phyloP scores from a whole-genome alignment of 1,139 yeast genomes.

The Magnusiomyces sp. region DNA sequence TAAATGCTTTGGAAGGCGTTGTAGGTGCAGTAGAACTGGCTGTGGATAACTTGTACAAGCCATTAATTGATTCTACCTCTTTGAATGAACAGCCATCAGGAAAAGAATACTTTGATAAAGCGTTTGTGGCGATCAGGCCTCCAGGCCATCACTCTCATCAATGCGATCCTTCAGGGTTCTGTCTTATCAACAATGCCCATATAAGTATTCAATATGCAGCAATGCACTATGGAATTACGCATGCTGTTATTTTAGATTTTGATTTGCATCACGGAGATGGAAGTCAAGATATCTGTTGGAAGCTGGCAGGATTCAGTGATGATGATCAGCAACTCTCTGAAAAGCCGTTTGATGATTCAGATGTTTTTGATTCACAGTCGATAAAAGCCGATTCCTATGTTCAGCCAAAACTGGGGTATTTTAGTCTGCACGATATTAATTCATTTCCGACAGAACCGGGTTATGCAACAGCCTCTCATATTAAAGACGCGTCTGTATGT shows the following conservation, averaged over 20 bases:
- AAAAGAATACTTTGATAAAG: constrained; percentile 41
- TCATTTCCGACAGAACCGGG: constrained; percentile 82
- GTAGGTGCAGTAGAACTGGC: constrained; percentile 73
- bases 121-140: constrained; percentile 67
- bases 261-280: constrained; percentile 94
- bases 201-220: constrained; percentile 76
- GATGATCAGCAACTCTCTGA: constrained; percentile 25
- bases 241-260: constrained; percentile 74
- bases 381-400: constrained; percentile 7
- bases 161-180: constrained; percentile 78
- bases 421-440: constrained; percentile 77
- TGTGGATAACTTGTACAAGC: constrained; percentile 46
- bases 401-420: constrained; percentile 51
- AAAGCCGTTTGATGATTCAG: constrained; percentile 8
- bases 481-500: constrained; percentile 74
- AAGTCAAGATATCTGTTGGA: constrained; percentile 82
- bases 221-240: constrained; percentile 56
- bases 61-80: constrained; percentile 4
- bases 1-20: constrained; percentile 70
- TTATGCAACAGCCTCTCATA: constrained; percentile 61
- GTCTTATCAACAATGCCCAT: constrained; percentile 74
- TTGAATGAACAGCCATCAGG: constrained; percentile 9
- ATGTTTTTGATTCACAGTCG: constrained; percentile 5
- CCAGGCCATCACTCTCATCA: constrained; percentile 93
- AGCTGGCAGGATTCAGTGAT: constrained; percentile 56